Evolutionary conservation across 2,329 filamentous ascomycete species (phyloP).

Genomic region (Emericellopsis cladophorae): DNA sequence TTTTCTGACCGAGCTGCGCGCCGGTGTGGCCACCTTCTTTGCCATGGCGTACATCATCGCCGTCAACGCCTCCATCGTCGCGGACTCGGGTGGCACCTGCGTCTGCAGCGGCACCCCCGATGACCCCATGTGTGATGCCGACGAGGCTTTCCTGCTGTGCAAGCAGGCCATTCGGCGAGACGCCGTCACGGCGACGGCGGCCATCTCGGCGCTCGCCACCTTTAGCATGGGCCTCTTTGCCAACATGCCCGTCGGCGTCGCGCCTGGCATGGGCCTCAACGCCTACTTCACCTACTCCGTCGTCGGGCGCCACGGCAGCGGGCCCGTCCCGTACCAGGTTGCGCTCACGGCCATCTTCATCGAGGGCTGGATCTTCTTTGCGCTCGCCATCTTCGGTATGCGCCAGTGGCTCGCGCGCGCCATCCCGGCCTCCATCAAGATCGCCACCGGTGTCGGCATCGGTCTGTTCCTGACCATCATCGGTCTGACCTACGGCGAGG

Average conservation of each 20-base stretch:
- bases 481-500: slow-evolving; percentile 66
- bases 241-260: slow-evolving; percentile 45
- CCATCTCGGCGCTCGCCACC: slow-evolving; percentile 66
- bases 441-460: slow-evolving; percentile 76
- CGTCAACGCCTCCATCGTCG: slow-evolving; percentile 39
- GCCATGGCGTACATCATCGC: slow-evolving; percentile 44
- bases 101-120: slow-evolving; percentile 46
- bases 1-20: slow-evolving; percentile 77
- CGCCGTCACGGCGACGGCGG: slow-evolving; percentile 72
- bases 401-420: slow-evolving; percentile 80
- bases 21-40: slow-evolving; percentile 71
- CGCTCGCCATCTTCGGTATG: slow-evolving; percentile 65
- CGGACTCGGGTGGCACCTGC: slow-evolving; percentile 63
- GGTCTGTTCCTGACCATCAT: slow-evolving; percentile 71
- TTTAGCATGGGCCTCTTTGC: slow-evolving; percentile 76
- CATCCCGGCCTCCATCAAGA: slow-evolving; percentile 74
- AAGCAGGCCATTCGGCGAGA: slow-evolving; percentile 57
- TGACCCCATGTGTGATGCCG: slow-evolving; percentile 36
- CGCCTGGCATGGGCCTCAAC: slow-evolving; percentile 51
- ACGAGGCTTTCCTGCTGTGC: slow-evolving; percentile 53
- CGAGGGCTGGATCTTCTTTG: slow-evolving; percentile 78
- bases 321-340: slow-evolving; percentile 59
- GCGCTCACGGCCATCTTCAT: slow-evolving; percentile 81
- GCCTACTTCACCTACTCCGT: slow-evolving; percentile 73
- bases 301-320: slow-evolving; percentile 64